phyloP scores from a whole-genome alignment of 148 eudicot genomes.

The Pharnaceum exiguum region DNA sequence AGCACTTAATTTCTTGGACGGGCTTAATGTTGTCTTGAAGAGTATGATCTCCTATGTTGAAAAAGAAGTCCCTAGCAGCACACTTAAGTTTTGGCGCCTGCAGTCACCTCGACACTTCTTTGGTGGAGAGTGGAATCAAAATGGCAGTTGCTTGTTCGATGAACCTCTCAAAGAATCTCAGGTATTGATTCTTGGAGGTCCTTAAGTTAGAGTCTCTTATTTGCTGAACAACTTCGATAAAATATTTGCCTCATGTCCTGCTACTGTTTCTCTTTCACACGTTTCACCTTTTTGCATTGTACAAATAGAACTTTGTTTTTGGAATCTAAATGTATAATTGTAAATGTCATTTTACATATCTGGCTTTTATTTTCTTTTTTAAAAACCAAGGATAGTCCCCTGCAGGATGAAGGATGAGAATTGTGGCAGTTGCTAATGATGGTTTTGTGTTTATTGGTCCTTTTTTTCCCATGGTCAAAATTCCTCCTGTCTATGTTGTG shows the following conservation, averaged over 20 bases:
- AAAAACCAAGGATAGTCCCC: too few relatives aligned
- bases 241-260: not conserved
- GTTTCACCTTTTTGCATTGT: too few relatives aligned
- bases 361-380: too few relatives aligned
- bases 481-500: too few relatives aligned
- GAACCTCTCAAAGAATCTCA: constrained; percentile 63
- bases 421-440: too few relatives aligned
- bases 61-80: constrained; percentile 49
- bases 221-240: not conserved
- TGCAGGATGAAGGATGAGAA: too few relatives aligned
- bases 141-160: constrained; percentile 83
- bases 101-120: constrained; percentile 88
- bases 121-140: constrained; percentile 98
- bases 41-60: constrained; percentile 67
- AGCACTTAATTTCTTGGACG: constrained; percentile 56
- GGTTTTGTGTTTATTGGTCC: too few relatives aligned
- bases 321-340: too few relatives aligned
- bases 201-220: not conserved
- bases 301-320: too few relatives aligned
- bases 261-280: not conserved
- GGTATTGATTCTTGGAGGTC: constrained; percentile 32
- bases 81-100: constrained; percentile 77
- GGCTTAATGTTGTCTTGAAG: constrained; percentile 61
- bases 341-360: too few relatives aligned
- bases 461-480: too few relatives aligned